Evolutionary conservation across 2,329 filamentous ascomycete genomes (phyloP).

Genomic region (Hypoxylon sp.): DNA sequence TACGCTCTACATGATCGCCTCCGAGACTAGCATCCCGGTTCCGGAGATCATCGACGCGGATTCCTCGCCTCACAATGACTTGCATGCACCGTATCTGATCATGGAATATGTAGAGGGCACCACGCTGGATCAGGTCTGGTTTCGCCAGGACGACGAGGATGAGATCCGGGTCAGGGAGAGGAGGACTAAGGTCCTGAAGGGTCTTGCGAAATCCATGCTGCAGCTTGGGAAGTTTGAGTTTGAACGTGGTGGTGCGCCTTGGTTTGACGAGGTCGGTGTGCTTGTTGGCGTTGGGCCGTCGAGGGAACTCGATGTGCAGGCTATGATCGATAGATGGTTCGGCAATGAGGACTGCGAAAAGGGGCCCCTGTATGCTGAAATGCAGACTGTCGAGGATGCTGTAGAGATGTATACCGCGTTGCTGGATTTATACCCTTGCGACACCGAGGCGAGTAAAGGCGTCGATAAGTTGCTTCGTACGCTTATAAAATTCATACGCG

Average conservation of each 20-base stretch:
- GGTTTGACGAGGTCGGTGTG: constrained; percentile 27
- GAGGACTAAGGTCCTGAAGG: constrained; percentile 27
- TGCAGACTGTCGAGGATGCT: constrained; percentile 29
- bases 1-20: constrained; percentile 34
- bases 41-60: constrained; percentile 40
- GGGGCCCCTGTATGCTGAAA: constrained; percentile 25
- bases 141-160: constrained; percentile 11
- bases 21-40: constrained; percentile 34
- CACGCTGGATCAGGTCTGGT: constrained; percentile 40
- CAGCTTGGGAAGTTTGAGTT: constrained; percentile 37
- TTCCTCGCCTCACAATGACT: constrained; percentile 23
- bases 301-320: constrained; percentile 34
- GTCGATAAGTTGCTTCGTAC: constrained; percentile 35
- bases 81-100: constrained; percentile 34
- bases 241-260: constrained; percentile 34
- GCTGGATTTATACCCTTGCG: constrained; percentile 30
- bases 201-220: constrained; percentile 36
- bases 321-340: constrained; percentile 40
- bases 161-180: constrained; percentile 3
- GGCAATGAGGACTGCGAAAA: constrained; percentile 27
- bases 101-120: constrained; percentile 35
- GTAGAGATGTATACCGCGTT: constrained; percentile 32
- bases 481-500: constrained; percentile 33
- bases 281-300: constrained; percentile 26
- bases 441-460: constrained; percentile 22